These are phyloP conservation scores for Parastagonospora avenae DNA, from an alignment of 2,329 filamentous ascomycete genomes.

Conservation along the genomic window DNA sequence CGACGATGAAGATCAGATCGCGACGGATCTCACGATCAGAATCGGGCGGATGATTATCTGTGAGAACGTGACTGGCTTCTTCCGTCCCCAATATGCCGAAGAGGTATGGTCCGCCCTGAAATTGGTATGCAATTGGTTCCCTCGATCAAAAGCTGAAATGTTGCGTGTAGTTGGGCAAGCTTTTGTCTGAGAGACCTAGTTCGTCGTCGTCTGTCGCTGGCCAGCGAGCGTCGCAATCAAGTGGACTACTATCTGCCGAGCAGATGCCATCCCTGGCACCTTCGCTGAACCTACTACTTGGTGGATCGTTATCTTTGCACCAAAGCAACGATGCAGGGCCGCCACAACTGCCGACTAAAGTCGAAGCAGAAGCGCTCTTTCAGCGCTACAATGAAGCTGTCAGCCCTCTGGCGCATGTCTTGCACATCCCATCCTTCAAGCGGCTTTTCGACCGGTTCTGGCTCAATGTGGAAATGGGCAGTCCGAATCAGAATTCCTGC, in stretches of 20 bases:
- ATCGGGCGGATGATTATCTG: slow-evolving; percentile 49
- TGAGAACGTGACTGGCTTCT: slow-evolving; percentile 46
- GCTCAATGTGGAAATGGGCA: slow-evolving; percentile 45
- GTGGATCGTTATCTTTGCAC: slow-evolving; percentile 34
- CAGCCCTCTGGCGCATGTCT: slow-evolving; percentile 45
- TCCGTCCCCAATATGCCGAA: slow-evolving; percentile 48
- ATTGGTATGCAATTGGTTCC: neutral
- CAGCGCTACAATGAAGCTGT: slow-evolving; percentile 44
- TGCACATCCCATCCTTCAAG: slow-evolving; percentile 45
- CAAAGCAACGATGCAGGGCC: slow-evolving; percentile 36
- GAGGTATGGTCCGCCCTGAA: slow-evolving; percentile 38
- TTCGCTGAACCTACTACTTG: slow-evolving; percentile 41
- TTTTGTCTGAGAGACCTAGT: slow-evolving; percentile 41
- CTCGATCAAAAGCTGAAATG: slow-evolving; percentile 30
- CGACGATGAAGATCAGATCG: slow-evolving; percentile 46
- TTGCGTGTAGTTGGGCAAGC: slow-evolving; percentile 43
- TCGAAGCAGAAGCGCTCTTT: slow-evolving; percentile 43
- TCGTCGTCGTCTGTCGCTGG: slow-evolving; percentile 41
- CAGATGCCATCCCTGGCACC: slow-evolving; percentile 46
- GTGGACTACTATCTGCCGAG: slow-evolving; percentile 42
- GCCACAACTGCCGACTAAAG: slow-evolving; percentile 40
- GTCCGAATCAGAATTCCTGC: slow-evolving; percentile 43
- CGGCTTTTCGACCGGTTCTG: slow-evolving; percentile 46
- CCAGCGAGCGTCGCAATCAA: slow-evolving; percentile 44
- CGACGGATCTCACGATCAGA: slow-evolving; percentile 45